Conservation (phyloP, 2,329 filamentous ascomycete species). For the Alternaria triticimaculans region DNA sequence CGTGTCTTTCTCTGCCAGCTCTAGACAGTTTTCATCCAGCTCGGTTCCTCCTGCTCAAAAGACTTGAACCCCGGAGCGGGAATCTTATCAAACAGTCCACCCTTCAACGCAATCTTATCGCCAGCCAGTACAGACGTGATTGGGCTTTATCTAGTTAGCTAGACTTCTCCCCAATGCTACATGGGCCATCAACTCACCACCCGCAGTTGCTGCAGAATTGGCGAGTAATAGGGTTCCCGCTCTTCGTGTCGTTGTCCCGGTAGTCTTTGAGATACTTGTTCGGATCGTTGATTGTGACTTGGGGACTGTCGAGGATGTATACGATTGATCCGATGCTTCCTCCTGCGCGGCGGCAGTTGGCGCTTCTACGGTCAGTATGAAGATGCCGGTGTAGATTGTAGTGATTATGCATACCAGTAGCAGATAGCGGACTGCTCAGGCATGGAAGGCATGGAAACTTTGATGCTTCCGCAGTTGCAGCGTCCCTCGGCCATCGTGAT, state of each 20-base stretch:
- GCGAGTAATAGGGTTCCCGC: constrained; percentile 34
- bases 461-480: constrained; percentile 42
- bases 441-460: constrained; percentile 29
- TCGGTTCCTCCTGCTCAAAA: constrained; percentile 29
- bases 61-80: constrained; percentile 19
- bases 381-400: accelerated
- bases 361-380: constrained; percentile 16
- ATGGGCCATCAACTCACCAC: constrained; percentile 20
- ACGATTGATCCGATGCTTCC: constrained; percentile 28
- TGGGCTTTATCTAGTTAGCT: constrained; percentile 25
- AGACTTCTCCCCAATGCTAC: neutral
- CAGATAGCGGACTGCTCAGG: constrained; percentile 33
- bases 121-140: constrained; percentile 22
- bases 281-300: constrained; percentile 31
- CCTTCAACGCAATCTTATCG: constrained; percentile 34
- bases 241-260: constrained; percentile 34
- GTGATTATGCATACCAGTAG: constrained; percentile 32
- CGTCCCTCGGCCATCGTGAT: constrained; percentile 33
- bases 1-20: neutral
- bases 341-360: constrained; percentile 40
- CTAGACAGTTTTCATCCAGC: constrained; percentile 28
- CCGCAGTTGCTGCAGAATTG: constrained; percentile 43
- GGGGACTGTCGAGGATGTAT: constrained; percentile 26
- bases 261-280: constrained; percentile 32
- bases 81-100: constrained; percentile 34